phyloP scores from a whole-genome alignment of 2,329 filamentous ascomycete genomes.

The Malbranchea zuffiana region DNA sequence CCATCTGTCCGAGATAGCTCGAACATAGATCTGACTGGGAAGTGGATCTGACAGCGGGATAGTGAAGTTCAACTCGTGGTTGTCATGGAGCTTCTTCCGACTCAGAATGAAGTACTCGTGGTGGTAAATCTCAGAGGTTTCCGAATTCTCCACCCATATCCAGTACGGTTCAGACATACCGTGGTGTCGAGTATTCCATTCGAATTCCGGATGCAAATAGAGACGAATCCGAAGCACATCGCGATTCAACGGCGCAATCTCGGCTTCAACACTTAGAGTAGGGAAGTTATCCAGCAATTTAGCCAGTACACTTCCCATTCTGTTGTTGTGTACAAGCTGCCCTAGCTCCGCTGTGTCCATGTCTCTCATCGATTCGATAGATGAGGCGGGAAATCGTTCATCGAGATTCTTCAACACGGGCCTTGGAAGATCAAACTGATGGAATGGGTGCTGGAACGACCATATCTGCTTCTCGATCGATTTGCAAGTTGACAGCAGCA shows the following conservation, averaged over 20 bases:
- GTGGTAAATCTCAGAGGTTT: conserved; percentile 94
- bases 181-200: conserved; percentile 88
- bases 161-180: conserved; percentile 94
- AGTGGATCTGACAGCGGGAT: conserved; percentile 89
- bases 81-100: conserved; percentile 78
- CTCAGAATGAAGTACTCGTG: conserved; percentile 94
- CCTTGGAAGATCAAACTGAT: conserved; percentile 84
- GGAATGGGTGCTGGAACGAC: conserved; percentile 88
- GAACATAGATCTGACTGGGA: conserved; percentile 90
- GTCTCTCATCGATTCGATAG: conserved; percentile 75
- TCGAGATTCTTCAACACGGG: conserved; percentile 77
- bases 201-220: conserved; percentile 76
- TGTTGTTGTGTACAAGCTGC: conserved; percentile 76
- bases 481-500: conserved; percentile 83
- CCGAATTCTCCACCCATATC: conserved; percentile 98
- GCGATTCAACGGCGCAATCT: conserved; percentile 89
- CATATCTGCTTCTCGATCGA: conserved; percentile 94
- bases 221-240: conserved; percentile 89
- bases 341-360: conserved; percentile 92
- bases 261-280: conserved; percentile 77
- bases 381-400: conserved; percentile 59
- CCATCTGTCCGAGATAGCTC: conserved; percentile 91
- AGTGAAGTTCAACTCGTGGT: conserved; percentile 96
- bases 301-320: conserved; percentile 70
- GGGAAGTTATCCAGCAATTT: conserved; percentile 84